These are phyloP conservation scores for sunflower (Helianthus annuus) DNA, from an alignment of 129 eudicot species.

Conservation along the genomic window DNA sequence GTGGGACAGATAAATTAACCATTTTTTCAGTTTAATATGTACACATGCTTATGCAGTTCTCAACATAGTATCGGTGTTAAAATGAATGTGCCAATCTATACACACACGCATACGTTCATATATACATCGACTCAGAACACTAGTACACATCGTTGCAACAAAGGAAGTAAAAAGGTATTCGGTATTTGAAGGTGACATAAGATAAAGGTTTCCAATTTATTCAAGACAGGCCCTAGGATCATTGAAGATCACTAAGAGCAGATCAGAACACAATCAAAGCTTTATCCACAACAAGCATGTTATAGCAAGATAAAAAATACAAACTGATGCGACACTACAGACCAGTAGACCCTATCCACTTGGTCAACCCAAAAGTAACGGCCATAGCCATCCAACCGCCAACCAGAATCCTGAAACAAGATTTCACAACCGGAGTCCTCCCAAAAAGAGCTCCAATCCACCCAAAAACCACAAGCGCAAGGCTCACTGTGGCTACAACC, in stretches of 20 bases:
- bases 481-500: slow-evolving; percentile 33
- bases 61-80: too few species aligned
- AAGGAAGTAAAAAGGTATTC: not conserved
- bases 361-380: slow-evolving; percentile 39
- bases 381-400: slow-evolving; percentile 47
- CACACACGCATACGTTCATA: not conserved
- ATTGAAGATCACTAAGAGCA: slow-evolving; percentile 6
- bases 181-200: not conserved
- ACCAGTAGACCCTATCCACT: slow-evolving; percentile 36
- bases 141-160: not conserved
- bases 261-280: not conserved
- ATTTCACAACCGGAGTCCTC: slow-evolving; percentile 29
- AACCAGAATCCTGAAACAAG: slow-evolving; percentile 29
- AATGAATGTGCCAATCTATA: too few species aligned
- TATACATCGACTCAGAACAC: not conserved
- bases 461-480: slow-evolving; percentile 38
- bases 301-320: slow-evolving; percentile 1
- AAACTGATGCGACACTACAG: slow-evolving; percentile 14
- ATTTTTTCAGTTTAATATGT: too few species aligned
- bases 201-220: slow-evolving; percentile 1
- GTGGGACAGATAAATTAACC: too few species aligned
- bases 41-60: too few species aligned
- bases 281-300: not conserved
- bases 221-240: slow-evolving; percentile 11
- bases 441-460: slow-evolving; percentile 38